Percentiles rank a stretch among this genome's conserved stretches.
Evolutionary conservation across 345 rosid species (phyloP).

Genomic region (Lepidium sativum): DNA sequence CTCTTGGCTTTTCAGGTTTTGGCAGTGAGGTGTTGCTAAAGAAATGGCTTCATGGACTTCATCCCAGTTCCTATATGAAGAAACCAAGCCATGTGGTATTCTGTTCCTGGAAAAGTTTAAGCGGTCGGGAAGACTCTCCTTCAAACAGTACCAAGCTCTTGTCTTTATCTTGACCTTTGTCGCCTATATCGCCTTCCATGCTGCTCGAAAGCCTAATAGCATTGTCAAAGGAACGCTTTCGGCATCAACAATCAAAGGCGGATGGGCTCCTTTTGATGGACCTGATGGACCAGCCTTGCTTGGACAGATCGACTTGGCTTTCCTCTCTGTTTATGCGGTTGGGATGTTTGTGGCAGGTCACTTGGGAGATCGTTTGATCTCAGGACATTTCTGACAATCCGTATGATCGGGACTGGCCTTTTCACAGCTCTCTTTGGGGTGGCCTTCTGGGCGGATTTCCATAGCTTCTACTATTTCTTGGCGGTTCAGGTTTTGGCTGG

Average conservation of each 20-base stretch:
- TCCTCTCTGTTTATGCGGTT: conserved; percentile 64
- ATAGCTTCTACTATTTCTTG: conserved; percentile 63
- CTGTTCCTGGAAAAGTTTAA: conserved; percentile 42
- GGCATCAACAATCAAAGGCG: conserved; percentile 48
- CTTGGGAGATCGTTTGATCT: conserved; percentile 81
- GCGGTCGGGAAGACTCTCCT: conserved; percentile 48
- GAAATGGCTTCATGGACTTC: conserved; percentile 33
- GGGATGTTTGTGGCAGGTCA: conserved; percentile 94
- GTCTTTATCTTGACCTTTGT: conserved; percentile 72
- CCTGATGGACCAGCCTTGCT: conserved; percentile 64
- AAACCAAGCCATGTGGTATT: conserved; percentile 61
- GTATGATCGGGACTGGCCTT: conserved; percentile 87
- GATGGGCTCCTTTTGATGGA: conserved; percentile 86
- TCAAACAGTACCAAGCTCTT: conserved; percentile 56
- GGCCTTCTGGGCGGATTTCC: conserved; percentile 73
- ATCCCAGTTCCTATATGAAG: conserved; percentile 27
- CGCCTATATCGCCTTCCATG: conserved; percentile 74
- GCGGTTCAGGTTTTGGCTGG: conserved; percentile 69
- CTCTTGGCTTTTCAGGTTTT: conserved; percentile 12
- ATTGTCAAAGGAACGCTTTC: conserved; percentile 86
- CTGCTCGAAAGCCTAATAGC: conserved; percentile 78
- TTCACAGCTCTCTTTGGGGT: conserved; percentile 75
- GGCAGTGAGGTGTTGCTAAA: neutral
- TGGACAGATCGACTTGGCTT: conserved; percentile 84
- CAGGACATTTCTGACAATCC: conserved; percentile 65